Conservation (phyloP, 1,284 basidiomycete genomes). For the Trichosporon faecale region DNA sequence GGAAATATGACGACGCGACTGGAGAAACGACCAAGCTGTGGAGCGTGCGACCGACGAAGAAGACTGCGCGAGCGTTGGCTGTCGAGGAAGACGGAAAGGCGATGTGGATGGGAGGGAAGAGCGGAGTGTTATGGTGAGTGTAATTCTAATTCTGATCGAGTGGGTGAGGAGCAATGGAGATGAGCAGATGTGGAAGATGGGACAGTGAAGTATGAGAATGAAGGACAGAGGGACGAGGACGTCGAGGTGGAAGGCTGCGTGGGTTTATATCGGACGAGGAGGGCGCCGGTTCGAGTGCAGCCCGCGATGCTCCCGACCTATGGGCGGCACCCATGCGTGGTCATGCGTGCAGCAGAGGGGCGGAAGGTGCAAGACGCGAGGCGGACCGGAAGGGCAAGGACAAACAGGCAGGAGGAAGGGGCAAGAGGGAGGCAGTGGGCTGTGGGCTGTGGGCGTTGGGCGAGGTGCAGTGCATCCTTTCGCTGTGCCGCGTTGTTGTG, state of each 20-base stretch:
- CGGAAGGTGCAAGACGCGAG: background rate
- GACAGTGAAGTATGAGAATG: background rate
- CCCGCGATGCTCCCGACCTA: background rate
- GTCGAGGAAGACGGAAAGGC: constrained; percentile 63
- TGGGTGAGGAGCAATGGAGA: background rate
- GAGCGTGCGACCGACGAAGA: constrained; percentile 51
- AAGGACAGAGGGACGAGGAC: background rate
- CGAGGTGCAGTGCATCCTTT: background rate
- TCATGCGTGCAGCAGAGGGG: background rate
- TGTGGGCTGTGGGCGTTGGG: background rate
- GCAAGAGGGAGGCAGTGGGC: background rate
- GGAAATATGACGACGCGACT: constrained; percentile 64
- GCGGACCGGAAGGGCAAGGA: background rate
- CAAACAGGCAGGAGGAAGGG: background rate
- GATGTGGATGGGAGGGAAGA: constrained; percentile 80
- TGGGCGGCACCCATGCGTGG: background rate
- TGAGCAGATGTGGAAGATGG: background rate
- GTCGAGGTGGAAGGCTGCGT: background rate
- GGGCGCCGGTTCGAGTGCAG: background rate
- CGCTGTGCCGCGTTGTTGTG: background rate
- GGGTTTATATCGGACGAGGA: background rate
- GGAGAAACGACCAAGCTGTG: constrained; percentile 42
- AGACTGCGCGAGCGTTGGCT: constrained; percentile 70
- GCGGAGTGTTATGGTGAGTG: constrained; percentile 72
- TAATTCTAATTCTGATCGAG: background rate